Conservation (phyloP, 306 rosid genomes). For the Acmispon strigosus region DNA sequence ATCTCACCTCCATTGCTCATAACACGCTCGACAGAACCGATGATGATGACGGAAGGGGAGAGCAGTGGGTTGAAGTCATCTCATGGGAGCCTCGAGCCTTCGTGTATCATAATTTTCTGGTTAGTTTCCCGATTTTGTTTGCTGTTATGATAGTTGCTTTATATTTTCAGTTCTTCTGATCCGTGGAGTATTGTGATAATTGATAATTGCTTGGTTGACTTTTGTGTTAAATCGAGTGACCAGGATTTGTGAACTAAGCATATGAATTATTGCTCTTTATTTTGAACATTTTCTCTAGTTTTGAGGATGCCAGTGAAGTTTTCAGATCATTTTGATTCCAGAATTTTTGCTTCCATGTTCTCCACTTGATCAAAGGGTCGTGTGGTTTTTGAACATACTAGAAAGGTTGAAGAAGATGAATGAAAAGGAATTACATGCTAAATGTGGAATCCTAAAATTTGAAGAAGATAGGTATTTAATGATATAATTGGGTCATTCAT, state of each 20-base stretch:
- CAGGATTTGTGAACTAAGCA: background rate
- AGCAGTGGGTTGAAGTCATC: slow-evolving; percentile 81
- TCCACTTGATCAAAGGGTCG: background rate
- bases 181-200: background rate
- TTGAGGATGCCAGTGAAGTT: background rate
- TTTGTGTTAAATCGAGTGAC: background rate
- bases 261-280: background rate
- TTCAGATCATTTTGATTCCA: background rate
- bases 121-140: slow-evolving; percentile 13
- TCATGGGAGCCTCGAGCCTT: slow-evolving; percentile 99
- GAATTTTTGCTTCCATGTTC: background rate
- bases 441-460: background rate
- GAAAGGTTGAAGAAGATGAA: background rate
- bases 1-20: slow-evolving; percentile 73
- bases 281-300: background rate
- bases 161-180: background rate
- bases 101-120: slow-evolving; percentile 89
- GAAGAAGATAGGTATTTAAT: background rate
- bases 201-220: background rate
- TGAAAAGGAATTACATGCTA: background rate
- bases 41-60: slow-evolving; percentile 44
- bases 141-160: background rate
- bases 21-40: slow-evolving; percentile 31
- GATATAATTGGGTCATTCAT: too few species aligned
- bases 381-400: background rate